phyloP scores from a whole-genome alignment of 176 grass and related monocot species.

The Aechmea fasciata region DNA sequence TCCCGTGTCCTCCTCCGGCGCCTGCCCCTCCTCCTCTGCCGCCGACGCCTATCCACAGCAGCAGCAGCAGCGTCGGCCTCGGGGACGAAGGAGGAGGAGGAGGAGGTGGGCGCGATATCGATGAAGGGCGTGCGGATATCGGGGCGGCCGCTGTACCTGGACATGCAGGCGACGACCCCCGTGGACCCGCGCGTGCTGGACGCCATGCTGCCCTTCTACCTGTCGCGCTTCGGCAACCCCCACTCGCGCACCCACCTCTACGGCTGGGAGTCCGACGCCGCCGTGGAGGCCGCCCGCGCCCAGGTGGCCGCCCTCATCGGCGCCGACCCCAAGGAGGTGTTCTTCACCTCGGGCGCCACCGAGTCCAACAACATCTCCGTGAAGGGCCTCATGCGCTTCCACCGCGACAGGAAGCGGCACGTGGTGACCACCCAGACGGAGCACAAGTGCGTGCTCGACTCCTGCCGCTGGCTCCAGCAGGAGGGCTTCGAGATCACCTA shows the following conservation, averaged over 20 bases:
- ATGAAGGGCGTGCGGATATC: background rate
- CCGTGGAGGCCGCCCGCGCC: conserved; percentile 10
- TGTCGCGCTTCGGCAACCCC: conserved; percentile 13
- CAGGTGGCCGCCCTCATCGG: conserved; percentile 3
- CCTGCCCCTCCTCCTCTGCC: background rate
- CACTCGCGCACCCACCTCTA: conserved; percentile 10
- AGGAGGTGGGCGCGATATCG: background rate
- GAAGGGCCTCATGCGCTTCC: conserved; percentile 15
- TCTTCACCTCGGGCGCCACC: conserved; percentile 24
- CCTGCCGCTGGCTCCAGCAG: conserved; percentile 6
- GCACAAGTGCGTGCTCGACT: conserved; percentile 21
- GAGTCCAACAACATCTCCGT: conserved; percentile 21
- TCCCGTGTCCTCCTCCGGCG: background rate
- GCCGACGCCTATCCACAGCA: background rate
- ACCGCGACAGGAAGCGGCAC: background rate
- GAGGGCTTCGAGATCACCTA: conserved; percentile 16
- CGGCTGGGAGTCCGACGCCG: conserved; percentile 11
- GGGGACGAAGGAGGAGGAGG: no score
- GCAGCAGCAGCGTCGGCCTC: background rate
- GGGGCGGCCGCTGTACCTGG: conserved; percentile 13
- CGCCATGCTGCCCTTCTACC: conserved; percentile 11
- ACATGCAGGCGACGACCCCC: conserved; percentile 19
- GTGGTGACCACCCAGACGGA: conserved; percentile 16
- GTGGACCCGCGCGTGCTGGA: conserved; percentile 12
- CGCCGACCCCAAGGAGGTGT: conserved; percentile 7